Evolutionary conservation across 176 grass and related monocot genomes (phyloP), one percentile per base, ranked within the genome.

Genomic region (Puya raimondii): DNA sequence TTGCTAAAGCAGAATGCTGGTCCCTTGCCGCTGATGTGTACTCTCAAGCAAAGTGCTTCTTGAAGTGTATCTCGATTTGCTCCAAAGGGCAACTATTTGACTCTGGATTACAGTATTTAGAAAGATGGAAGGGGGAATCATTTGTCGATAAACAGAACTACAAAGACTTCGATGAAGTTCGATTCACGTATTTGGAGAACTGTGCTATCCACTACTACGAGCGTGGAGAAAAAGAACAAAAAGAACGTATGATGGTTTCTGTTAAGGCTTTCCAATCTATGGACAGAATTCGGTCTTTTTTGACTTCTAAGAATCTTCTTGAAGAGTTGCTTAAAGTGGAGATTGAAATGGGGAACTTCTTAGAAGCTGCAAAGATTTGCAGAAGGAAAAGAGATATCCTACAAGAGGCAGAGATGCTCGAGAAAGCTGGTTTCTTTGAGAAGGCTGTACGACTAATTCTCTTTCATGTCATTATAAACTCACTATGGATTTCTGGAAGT

Each of bases 261-360:
- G 80, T 84, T 27, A 86, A 84, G 78, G 69, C 72, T 72, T 86
- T 96, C 61, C 64, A 56, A 20, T 88, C 83, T 29, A 86, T 96
- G 67, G 80, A 84, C 73, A 27, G 74, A 66, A 29, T 80, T 53
- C 74, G 88, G 26, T 9, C 10, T 70, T 88, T 84, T 67, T 74
- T 96, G 59, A 82, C 66, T 49, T 82, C 72, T 10, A 82, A 50
- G 54, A 67, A 73, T 67, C 76, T 75, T 82, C 20, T 85, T 42
- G 83, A 88, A 80, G 80, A 91, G 56, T 49, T 96, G 83, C 57
- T 96, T 48, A 75, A 15, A 53, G 17, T 91, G 53, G 92, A 96
- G 81, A 72, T 86, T 22, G 85, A 91, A 71, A 74, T 81, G 25
- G 85, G 70, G 16, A 96, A 96, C 78, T 96, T 88, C 49, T 9